Conservation (phyloP, 2,329 filamentous ascomycete genomes). For the Venturia oleaginea region DNA sequence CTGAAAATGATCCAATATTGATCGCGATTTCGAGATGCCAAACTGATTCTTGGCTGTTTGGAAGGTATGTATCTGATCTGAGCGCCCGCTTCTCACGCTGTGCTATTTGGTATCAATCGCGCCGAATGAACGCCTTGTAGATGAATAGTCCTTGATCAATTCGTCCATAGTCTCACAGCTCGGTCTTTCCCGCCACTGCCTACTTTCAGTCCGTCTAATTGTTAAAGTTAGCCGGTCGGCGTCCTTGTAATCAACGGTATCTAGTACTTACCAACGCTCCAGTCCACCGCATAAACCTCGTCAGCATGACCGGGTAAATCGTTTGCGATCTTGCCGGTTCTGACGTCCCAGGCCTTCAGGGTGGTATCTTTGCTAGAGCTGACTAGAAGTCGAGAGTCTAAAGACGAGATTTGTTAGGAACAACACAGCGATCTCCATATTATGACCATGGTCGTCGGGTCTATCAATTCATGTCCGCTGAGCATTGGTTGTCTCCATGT, state of each 20-base stretch:
- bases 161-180: constrained; percentile 52
- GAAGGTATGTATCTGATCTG: not conserved
- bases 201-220: constrained; percentile 74
- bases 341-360: constrained; percentile 88
- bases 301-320: constrained; percentile 87
- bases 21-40: too few relatives aligned
- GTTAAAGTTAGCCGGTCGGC: not conserved
- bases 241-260: not conserved
- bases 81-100: not conserved
- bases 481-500: too few relatives aligned
- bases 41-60: not conserved
- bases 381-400: constrained; percentile 76
- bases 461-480: not conserved
- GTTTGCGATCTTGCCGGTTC: constrained; percentile 68
- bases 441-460: too few relatives aligned
- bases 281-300: constrained; percentile 90
- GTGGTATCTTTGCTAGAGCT: constrained; percentile 88
- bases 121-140: not conserved
- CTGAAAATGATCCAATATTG: too few relatives aligned
- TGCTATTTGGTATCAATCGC: not conserved
- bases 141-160: not conserved
- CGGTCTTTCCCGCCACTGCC: constrained; percentile 93
- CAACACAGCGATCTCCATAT: too few relatives aligned
- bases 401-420: not conserved
- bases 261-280: constrained; percentile 45